phyloP scores from a whole-genome alignment of 2,329 filamentous ascomycete genomes.

The Elsinoe ampelina region DNA sequence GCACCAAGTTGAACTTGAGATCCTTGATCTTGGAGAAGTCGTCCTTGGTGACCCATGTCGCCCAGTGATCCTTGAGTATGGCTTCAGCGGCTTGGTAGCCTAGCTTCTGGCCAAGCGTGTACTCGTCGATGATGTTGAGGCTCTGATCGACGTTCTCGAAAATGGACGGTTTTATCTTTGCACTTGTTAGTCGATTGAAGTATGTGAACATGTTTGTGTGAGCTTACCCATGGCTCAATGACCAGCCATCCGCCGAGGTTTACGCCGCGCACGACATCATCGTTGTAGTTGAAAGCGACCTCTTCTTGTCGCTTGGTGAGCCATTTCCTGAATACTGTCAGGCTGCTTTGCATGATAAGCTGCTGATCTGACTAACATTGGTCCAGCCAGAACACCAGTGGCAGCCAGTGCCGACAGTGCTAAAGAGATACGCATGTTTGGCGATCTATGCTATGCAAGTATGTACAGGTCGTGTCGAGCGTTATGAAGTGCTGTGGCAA shows the following conservation, averaged over 20 bases:
- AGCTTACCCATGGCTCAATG: constrained; percentile 33
- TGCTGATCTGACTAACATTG: background rate
- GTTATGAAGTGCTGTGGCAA: too few species aligned
- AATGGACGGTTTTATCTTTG: constrained; percentile 51
- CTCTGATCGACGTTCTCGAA: constrained; percentile 31
- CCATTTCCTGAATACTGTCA: constrained; percentile 13
- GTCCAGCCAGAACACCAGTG: constrained; percentile 1
- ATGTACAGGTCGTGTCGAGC: too few species aligned
- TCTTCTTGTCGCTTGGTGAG: constrained; percentile 18
- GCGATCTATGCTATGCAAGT: background rate
- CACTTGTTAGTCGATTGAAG: constrained; percentile 13
- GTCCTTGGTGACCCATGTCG: constrained; percentile 39
- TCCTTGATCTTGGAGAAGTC: constrained; percentile 50
- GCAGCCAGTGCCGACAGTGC: background rate
- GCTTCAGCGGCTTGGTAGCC: constrained; percentile 37
- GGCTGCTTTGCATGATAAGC: background rate
- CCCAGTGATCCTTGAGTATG: constrained; percentile 42
- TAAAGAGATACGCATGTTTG: background rate
- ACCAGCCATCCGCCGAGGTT: constrained; percentile 45
- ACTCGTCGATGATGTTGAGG: constrained; percentile 41
- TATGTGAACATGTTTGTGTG: background rate
- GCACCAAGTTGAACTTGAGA: constrained; percentile 50
- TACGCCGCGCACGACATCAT: constrained; percentile 41
- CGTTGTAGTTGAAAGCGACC: constrained; percentile 40
- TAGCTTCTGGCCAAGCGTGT: constrained; percentile 41